Evolutionary conservation across 2,329 filamentous ascomycete species (phyloP), one percentile per base, ranked within the genome.

Genomic region (Conoideocrella luteorostrata): DNA sequence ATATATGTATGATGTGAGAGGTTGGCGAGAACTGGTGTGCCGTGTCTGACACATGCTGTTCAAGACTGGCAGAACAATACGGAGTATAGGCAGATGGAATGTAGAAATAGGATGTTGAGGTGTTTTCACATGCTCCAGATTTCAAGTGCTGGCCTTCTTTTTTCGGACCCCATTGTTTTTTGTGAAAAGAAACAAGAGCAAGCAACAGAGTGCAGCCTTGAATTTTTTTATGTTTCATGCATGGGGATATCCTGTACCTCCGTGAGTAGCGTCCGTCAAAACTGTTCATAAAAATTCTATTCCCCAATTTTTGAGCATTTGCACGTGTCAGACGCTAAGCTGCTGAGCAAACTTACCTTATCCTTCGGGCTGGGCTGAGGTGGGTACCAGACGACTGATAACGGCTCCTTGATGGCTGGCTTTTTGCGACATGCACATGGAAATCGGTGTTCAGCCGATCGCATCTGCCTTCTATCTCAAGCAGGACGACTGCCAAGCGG

Each of bases 311-410:
- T 22, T 30, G 26, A 22, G 20, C 18, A 13, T 28, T 37, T 45
- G 35, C 39, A 42, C 39, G 18, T 46, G 44, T 26, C 39, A 45
- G 35, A 18, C 23, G 22, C 18, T 26, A 21, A 33, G 22, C 18
- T 17, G 26, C 9, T 33, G 13, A 10, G 17, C 13, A 13, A 37
- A 45, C 32, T 45, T 41, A 45, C 43, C 43, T 45, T 41, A 41
- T 41, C 43, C 43, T 41, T 29, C 34, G 24, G 22, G n/a, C 33
- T 38, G 15, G 33, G 33, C 41, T 38, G 33, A 24, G 33, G 18
- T 43, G 41, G 41, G 37, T 37, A 20, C 41, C 24, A n/a, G 33
- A 43, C 18, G 17, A 35, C 17, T 33, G 38, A 32, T 37, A 22
- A 22, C 20, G n/a, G 34, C 7, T 37, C 34, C 10, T 12, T 37